Conservation (phyloP, 129 eudicot genomes). For the Arctium lappa region DNA sequence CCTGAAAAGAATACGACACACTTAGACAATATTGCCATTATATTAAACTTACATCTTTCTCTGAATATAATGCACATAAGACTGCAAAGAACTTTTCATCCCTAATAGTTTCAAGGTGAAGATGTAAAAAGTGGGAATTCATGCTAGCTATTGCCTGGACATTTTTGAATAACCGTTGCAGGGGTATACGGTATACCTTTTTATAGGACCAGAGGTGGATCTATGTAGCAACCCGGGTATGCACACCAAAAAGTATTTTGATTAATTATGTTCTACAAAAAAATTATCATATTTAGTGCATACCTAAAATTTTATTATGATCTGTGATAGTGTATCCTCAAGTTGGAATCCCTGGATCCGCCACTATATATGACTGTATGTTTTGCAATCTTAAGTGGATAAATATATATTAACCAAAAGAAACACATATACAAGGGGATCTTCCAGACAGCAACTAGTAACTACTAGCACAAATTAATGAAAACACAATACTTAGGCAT, state of each 20-base stretch:
- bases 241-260: not conserved
- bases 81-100: not conserved
- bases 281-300: not conserved
- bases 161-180: not conserved
- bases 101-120: not conserved
- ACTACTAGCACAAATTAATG: not conserved
- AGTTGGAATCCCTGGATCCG: not conserved
- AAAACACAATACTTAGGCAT: not conserved
- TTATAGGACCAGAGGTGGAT: not conserved
- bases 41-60: not conserved
- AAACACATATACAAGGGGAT: not conserved
- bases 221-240: not conserved
- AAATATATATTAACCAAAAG: not conserved
- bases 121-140: not conserved
- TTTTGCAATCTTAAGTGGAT: no score
- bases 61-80: not conserved
- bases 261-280: not conserved
- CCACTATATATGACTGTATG: not conserved
- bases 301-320: not conserved
- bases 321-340: not conserved
- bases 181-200: not conserved
- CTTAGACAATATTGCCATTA: not conserved
- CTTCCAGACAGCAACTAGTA: slow-evolving; percentile 2
- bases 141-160: not conserved
- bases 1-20: not conserved